phyloP scores from a whole-genome alignment of 192 early-diverging fungal genomes.

The Funneliformis mosseae region DNA sequence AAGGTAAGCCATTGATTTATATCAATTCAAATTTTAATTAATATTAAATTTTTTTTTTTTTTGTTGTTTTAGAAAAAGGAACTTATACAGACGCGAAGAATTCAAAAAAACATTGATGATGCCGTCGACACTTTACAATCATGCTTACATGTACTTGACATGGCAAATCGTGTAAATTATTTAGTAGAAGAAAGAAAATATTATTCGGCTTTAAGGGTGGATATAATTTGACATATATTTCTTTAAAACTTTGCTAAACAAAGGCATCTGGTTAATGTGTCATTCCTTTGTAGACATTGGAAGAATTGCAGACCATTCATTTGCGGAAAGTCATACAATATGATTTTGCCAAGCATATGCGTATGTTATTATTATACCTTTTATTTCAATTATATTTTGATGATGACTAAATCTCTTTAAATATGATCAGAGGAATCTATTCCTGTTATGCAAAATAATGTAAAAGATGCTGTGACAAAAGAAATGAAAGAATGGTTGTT shows the following conservation, averaged over 20 bases:
- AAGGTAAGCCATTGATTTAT: slow-evolving; percentile 55
- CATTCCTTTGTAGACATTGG: slow-evolving; percentile 67
- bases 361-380: slow-evolving; percentile 45
- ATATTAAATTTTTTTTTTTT: background rate
- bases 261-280: background rate
- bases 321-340: slow-evolving; percentile 76
- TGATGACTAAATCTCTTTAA: slow-evolving; percentile 3
- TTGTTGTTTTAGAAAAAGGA: slow-evolving; percentile 69
- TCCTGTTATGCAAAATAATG: slow-evolving; percentile 85
- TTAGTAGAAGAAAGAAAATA: slow-evolving; percentile 84
- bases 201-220: slow-evolving; percentile 86
- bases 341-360: slow-evolving; percentile 81
- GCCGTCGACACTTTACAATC: slow-evolving; percentile 78
- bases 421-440: slow-evolving; percentile 71
- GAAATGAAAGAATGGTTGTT: slow-evolving; percentile 94
- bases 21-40: background rate
- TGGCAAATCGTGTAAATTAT: slow-evolving; percentile 79
- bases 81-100: slow-evolving; percentile 73
- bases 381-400: background rate
- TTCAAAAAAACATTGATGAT: slow-evolving; percentile 85
- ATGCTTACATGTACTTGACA: slow-evolving; percentile 86
- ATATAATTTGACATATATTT: background rate
- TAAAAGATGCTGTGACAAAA: slow-evolving; percentile 80
- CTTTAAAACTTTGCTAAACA: background rate
- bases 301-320: slow-evolving; percentile 76